These are phyloP conservation scores for Blastobotrys robertii DNA, from an alignment of 805 yeast genomes.

Conservation along the genomic window DNA sequence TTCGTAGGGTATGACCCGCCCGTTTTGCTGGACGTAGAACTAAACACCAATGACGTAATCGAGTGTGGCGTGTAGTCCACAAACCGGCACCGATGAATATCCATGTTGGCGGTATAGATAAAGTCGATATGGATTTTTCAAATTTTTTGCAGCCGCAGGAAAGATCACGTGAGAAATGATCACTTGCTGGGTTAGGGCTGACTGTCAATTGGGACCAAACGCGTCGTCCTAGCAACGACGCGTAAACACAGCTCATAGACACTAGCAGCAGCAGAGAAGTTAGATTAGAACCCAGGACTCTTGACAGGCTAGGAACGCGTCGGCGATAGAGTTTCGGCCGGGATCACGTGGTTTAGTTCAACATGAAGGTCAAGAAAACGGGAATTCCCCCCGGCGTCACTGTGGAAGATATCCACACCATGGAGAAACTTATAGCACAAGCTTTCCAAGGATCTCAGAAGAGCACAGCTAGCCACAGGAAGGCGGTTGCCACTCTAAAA, in stretches of 20 bases:
- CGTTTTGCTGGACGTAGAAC: conserved; percentile 38
- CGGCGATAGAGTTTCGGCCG: too few species aligned
- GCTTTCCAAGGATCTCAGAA: conserved; percentile 75
- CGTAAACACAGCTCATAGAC: background rate
- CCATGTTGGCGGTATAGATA: conserved; percentile 35
- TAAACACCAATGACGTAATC: conserved; percentile 72
- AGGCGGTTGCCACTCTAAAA: conserved; percentile 54
- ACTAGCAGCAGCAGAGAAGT: too few species aligned
- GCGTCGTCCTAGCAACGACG: background rate
- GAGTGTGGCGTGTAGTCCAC: conserved; percentile 81
- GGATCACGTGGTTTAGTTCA: too few species aligned
- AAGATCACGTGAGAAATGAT: too few species aligned
- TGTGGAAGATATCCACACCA: conserved; percentile 9
- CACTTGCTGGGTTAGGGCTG: too few species aligned
- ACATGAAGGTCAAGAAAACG: background rate
- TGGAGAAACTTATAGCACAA: conserved; percentile 31
- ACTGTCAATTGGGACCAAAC: background rate
- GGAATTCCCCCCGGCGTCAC: conserved; percentile 12
- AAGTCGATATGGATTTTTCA: background rate
- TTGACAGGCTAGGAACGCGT: too few species aligned
- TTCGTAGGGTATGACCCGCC: conserved; percentile 36
- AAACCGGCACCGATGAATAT: conserved; percentile 84
- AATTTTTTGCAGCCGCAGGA: background rate
- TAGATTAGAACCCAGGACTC: too few species aligned
- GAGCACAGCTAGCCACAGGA: conserved; percentile 66